A percentile compares a stretch with the other conserved stretches of the same genome.
These are phyloP conservation scores for Clavispora carvajalis DNA, from an alignment of 805 yeast species.

Conservation along the genomic window DNA sequence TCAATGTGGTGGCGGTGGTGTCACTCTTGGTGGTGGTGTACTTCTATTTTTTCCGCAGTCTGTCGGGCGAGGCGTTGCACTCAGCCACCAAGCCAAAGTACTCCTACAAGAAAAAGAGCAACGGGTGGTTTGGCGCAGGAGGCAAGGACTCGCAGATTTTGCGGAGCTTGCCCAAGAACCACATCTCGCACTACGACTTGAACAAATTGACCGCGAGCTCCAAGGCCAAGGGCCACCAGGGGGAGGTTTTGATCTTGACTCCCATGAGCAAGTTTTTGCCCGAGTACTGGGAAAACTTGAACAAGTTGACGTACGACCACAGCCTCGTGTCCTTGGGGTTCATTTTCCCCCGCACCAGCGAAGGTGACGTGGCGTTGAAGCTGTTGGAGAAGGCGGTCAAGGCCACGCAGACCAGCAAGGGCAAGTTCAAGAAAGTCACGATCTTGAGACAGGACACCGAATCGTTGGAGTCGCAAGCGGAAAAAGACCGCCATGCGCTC, in stretches of 20 bases:
- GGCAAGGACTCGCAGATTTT: constrained; percentile 52
- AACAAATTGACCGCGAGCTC: constrained; percentile 70
- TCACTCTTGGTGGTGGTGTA: constrained; percentile 39
- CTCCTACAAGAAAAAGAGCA: constrained; percentile 39
- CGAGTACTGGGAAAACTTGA: constrained; percentile 82
- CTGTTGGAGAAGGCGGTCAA: constrained; percentile 73
- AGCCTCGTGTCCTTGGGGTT: constrained; percentile 83
- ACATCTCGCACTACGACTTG: constrained; percentile 78
- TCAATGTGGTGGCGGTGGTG: constrained; percentile 43
- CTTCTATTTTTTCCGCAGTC: constrained; percentile 27
- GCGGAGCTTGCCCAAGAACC: constrained; percentile 61
- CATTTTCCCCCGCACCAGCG: constrained; percentile 75
- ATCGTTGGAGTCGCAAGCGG: constrained; percentile 67
- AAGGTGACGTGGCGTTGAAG: constrained; percentile 77
- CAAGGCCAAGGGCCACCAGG: constrained; percentile 68
- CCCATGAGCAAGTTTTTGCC: constrained; percentile 86
- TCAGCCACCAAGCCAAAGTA: constrained; percentile 31
- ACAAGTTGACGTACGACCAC: constrained; percentile 75
- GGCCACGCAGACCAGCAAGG: constrained; percentile 55
- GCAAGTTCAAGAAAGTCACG: constrained; percentile 76
- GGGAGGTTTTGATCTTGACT: constrained; percentile 78
- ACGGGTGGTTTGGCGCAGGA: constrained; percentile 42
- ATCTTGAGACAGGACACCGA: constrained; percentile 87
- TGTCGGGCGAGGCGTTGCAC: constrained; percentile 4
- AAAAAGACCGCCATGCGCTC: constrained; percentile 87